Conservation (phyloP, 768 basidiomycete genomes). For the Serendipita vermifera region DNA sequence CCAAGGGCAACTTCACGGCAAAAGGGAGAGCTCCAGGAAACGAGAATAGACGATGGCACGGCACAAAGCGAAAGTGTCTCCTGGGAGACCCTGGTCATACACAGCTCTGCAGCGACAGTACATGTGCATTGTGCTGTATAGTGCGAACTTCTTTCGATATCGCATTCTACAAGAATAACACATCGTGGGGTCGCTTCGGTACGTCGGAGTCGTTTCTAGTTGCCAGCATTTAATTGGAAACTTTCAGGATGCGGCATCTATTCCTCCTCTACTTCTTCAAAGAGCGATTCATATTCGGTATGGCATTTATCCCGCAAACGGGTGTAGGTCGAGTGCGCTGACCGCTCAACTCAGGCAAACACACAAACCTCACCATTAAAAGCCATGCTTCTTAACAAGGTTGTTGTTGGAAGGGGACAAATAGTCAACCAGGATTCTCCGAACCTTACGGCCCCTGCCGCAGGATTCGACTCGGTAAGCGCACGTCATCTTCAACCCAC, state of each 20-base stretch:
- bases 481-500: too few relatives aligned
- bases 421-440: constrained; percentile 35
- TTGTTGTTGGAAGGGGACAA: background rate
- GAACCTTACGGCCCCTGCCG: constrained; percentile 41
- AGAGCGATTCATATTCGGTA: constrained; percentile 25
- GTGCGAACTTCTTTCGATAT: constrained; percentile 49
- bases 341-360: constrained; percentile 56
- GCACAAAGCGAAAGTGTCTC: constrained; percentile 50
- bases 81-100: constrained; percentile 33
- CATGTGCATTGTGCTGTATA: constrained; percentile 48
- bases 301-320: too few relatives aligned
- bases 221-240: constrained; percentile 24
- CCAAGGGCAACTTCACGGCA: constrained; percentile 43
- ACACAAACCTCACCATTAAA: constrained; percentile 25
- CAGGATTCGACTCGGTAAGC: constrained; percentile 55
- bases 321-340: too few relatives aligned
- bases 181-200: constrained; percentile 53
- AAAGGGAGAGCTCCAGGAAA: constrained; percentile 49
- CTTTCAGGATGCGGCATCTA: constrained; percentile 62
- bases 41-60: constrained; percentile 65
- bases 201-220: background rate
- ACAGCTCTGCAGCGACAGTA: constrained; percentile 37
- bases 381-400: constrained; percentile 1
- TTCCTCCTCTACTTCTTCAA: constrained; percentile 64
- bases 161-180: constrained; percentile 37